Percentiles rank a stretch among this genome's conserved stretches.
phyloP scores from a whole-genome alignment of 1,284 basidiomycete genomes.

The Cutaneotrichosporon curvatum region DNA sequence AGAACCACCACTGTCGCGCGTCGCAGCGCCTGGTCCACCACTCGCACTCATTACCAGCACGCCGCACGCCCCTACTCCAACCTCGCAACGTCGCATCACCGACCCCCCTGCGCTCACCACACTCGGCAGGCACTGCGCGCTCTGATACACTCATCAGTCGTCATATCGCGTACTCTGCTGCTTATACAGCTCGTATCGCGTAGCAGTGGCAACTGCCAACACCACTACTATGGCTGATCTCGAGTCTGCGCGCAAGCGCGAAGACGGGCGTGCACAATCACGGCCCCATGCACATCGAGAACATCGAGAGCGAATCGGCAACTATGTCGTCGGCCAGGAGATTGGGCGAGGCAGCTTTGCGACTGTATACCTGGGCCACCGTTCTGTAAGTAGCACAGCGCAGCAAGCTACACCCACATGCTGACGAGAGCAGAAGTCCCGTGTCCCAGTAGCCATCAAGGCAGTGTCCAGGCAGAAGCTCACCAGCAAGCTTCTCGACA shows the following conservation, averaged over 20 bases:
- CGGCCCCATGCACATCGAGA: constrained; percentile 1
- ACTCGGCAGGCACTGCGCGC: too few species aligned
- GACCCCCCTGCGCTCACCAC: too few species aligned
- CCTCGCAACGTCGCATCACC: too few species aligned
- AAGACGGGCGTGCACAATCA: constrained; percentile 5
- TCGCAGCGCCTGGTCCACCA: too few species aligned
- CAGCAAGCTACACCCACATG: neutral
- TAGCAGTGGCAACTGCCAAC: neutral
- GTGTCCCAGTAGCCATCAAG: constrained; percentile 83
- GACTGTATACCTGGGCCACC: constrained; percentile 88
- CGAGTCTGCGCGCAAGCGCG: constrained; percentile 15
- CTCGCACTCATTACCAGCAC: too few species aligned
- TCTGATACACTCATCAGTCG: too few species aligned
- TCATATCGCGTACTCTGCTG: neutral
- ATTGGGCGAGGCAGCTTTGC: constrained; percentile 80
- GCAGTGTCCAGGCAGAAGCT: constrained; percentile 84
- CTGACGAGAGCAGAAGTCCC: constrained; percentile 55
- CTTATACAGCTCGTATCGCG: neutral
- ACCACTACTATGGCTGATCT: constrained; percentile 11
- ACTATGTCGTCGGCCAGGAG: constrained; percentile 51
- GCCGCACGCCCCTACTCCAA: too few species aligned
- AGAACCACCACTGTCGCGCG: too few species aligned
- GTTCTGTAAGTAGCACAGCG: constrained; percentile 58
- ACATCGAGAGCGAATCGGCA: constrained; percentile 42
- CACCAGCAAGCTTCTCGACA: constrained; percentile 88